Percentiles rank a stretch among this genome's conserved stretches.
These are phyloP conservation scores for Phytophthora hibernalis DNA, from an alignment of 352 stramenopile species.

Conservation along the genomic window DNA sequence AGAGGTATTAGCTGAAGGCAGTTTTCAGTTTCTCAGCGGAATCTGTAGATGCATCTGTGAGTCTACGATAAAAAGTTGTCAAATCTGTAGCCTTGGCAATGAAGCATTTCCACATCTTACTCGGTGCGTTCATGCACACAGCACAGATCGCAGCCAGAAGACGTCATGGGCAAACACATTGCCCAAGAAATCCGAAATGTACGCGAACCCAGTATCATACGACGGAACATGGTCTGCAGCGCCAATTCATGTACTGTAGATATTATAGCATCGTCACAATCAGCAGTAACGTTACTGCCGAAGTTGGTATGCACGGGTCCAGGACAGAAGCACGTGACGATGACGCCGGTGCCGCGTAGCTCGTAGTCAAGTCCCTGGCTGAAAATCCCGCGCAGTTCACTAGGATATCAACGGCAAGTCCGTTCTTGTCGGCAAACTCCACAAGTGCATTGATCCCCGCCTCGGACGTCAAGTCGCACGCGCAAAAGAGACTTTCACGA, in stretches of 20 bases:
- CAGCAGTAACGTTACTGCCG: constrained; percentile 42
- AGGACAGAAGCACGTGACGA: constrained; percentile 70
- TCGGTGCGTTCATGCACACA: constrained; percentile 40
- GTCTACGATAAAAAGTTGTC: constrained; percentile 5
- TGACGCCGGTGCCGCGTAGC: constrained; percentile 61
- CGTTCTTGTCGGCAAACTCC: constrained; percentile 47
- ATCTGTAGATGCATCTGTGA: constrained; percentile 31
- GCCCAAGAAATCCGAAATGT: constrained; percentile 38
- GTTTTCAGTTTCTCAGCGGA: too few relatives aligned
- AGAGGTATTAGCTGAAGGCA: too few relatives aligned
- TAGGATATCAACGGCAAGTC: constrained; percentile 71
- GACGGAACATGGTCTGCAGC: constrained; percentile 68
- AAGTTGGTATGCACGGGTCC: constrained; percentile 78
- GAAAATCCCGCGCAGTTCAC: constrained; percentile 79
- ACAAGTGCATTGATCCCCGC: constrained; percentile 48
- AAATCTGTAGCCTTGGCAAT: constrained; percentile 15
- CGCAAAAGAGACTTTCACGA: constrained; percentile 47
- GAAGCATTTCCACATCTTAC: constrained; percentile 39
- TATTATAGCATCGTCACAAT: constrained; percentile 51
- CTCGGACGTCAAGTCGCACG: constrained; percentile 52
- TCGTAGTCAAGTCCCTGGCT: constrained; percentile 80
- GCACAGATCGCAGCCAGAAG: constrained; percentile 48
- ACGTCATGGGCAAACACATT: constrained; percentile 44
- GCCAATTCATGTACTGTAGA: constrained; percentile 61
- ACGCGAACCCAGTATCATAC: constrained; percentile 59